Conservation (phyloP, 2,329 filamentous ascomycete genomes). For the Fragosphaeria purpurea region DNA sequence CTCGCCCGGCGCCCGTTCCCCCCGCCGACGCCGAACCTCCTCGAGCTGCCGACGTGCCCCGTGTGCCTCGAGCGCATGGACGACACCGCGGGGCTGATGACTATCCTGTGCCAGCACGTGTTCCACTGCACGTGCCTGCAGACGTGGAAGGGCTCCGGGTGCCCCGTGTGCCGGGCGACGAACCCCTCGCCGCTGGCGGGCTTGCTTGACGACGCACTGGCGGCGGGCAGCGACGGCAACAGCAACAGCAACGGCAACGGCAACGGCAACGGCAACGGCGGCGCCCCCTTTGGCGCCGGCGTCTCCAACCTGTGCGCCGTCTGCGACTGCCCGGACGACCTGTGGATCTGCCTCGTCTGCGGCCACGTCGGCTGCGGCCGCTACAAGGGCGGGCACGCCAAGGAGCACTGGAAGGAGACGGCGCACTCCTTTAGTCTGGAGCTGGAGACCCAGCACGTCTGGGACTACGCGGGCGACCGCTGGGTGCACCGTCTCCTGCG, state of each 20-base stretch:
- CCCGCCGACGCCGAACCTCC: slow-evolving; percentile 65
- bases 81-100: slow-evolving; percentile 87
- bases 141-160: slow-evolving; percentile 91
- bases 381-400: slow-evolving; percentile 89
- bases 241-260: slow-evolving; percentile 12
- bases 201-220: slow-evolving; percentile 3
- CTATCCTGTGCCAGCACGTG: slow-evolving; percentile 93
- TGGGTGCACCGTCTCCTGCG: slow-evolving; percentile 95
- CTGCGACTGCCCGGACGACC: slow-evolving; percentile 69
- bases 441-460: slow-evolving; percentile 86
- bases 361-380: slow-evolving; percentile 87
- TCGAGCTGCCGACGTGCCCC: slow-evolving; percentile 90
- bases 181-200: slow-evolving; percentile 29
- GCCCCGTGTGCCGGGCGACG: slow-evolving; percentile 89
- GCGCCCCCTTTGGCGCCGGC: slow-evolving; percentile 47
- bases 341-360: slow-evolving; percentile 94
- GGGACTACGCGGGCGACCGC: slow-evolving; percentile 92
- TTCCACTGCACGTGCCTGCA: slow-evolving; percentile 95
- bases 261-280: slow-evolving; percentile 39
- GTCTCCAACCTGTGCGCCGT: slow-evolving; percentile 66
- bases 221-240: neutral
- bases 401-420: slow-evolving; percentile 84
- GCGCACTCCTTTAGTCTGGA: slow-evolving; percentile 89
- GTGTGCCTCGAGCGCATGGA: slow-evolving; percentile 98
- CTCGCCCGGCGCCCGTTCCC: slow-evolving; percentile 43